A percentile compares a stretch with the other conserved stretches of the same genome.
Evolutionary conservation across 106 monocot species (phyloP).

Genomic region (Dendrobium officinale): DNA sequence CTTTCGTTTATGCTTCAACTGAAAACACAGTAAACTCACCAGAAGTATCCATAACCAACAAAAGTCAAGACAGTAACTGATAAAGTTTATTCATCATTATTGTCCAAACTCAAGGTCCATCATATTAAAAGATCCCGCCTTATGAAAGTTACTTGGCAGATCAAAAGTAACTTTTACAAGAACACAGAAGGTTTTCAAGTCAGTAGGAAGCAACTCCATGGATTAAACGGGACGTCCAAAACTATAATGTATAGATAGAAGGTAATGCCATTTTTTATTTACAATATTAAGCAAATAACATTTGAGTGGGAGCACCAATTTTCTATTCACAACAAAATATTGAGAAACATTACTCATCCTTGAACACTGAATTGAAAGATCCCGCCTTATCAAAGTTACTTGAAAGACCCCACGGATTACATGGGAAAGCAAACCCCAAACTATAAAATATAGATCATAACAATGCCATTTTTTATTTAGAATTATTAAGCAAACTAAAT

Average conservation of each 20-base stretch:
- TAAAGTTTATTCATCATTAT: no score
- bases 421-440: background rate
- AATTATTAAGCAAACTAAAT: background rate
- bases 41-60: no score
- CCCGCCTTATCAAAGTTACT: background rate
- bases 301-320: background rate
- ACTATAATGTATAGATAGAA: background rate
- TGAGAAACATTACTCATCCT: no score
- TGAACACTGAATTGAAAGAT: no score
- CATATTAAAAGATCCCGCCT: background rate
- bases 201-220: background rate
- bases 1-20: no score
- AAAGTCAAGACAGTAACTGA: no score
- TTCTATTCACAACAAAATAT: no score
- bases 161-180: background rate
- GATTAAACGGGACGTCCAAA: background rate
- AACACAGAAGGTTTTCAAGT: background rate
- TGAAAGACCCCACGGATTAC: background rate
- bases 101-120: no score
- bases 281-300: background rate
- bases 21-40: no score
- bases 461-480: background rate
- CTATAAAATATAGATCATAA: background rate
- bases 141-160: background rate
- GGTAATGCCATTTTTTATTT: background rate